phyloP scores from a whole-genome alignment of 495 filamentous ascomycete genomes.

The Podospora fimiseda region DNA sequence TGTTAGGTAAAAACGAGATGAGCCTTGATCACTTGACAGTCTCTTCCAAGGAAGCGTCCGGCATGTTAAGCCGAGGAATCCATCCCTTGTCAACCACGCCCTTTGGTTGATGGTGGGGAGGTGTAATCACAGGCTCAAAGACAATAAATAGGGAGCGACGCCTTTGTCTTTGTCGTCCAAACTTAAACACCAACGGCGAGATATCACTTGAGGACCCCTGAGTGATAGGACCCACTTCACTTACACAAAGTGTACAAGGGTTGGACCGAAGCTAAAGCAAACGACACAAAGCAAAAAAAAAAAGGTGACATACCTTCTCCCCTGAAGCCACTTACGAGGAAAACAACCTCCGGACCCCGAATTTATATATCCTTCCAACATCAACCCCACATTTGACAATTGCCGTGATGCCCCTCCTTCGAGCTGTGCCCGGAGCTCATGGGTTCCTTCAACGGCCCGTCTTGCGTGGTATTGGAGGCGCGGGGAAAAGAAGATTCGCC shows the following conservation, averaged over 20 bases:
- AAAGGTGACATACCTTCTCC: not conserved
- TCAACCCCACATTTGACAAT: constrained; percentile 2
- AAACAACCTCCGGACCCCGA: constrained; percentile 6
- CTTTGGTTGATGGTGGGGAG: not conserved
- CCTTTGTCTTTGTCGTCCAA: not conserved
- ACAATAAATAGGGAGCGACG: no score
- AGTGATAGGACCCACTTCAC: not conserved
- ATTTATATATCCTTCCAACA: not conserved
- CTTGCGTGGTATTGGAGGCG: not conserved
- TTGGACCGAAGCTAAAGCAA: not conserved
- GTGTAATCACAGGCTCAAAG: no score
- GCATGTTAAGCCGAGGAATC: constrained; percentile 13
- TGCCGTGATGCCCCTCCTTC: constrained; percentile 16
- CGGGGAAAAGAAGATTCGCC: not conserved
- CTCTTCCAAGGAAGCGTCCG: not conserved
- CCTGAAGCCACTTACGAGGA: not conserved
- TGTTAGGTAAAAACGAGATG: constrained; percentile 5
- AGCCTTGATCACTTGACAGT: constrained; percentile 14
- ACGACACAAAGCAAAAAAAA: not conserved
- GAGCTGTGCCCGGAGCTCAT: constrained; percentile 7
- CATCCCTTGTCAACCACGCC: not conserved
- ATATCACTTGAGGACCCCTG: no score
- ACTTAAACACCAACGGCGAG: no score
- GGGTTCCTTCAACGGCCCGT: not conserved
- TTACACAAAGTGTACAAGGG: not conserved